Percentiles rank a stretch among this genome's conserved stretches.
Conservation (phyloP, 805 yeast genomes). For the Jamesozyma piceae region DNA sequence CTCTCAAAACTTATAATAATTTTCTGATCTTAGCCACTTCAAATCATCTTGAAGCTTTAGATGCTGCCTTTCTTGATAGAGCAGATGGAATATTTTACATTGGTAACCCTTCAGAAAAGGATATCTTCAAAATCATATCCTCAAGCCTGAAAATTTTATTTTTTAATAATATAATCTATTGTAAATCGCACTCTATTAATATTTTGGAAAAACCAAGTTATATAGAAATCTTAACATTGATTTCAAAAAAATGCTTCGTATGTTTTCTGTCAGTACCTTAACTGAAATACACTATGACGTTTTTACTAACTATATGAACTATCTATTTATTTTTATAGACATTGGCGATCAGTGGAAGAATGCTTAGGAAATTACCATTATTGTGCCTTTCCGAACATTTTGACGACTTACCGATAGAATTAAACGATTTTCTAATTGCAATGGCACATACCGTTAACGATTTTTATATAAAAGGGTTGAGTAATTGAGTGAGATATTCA, state of each 20-base stretch:
- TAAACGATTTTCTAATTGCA: slow-evolving; percentile 20
- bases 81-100: slow-evolving; percentile 33
- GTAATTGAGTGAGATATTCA: too few relatives aligned
- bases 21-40: slow-evolving; percentile 35
- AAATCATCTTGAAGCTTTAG: slow-evolving; percentile 32
- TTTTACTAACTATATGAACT: slow-evolving; percentile 7
- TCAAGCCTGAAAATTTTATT: slow-evolving; percentile 24
- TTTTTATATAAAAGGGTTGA: not conserved
- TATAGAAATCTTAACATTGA: slow-evolving; percentile 7
- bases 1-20: slow-evolving; percentile 30
- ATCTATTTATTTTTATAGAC: slow-evolving; percentile 8
- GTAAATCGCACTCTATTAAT: slow-evolving; percentile 1
- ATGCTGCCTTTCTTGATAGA: slow-evolving; percentile 38
- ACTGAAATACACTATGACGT: not conserved
- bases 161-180: slow-evolving; percentile 8
- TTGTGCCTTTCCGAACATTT: slow-evolving; percentile 24
- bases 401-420: slow-evolving; percentile 17
- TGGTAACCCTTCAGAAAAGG: slow-evolving; percentile 29
- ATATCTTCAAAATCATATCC: slow-evolving; percentile 26
- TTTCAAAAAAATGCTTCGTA: slow-evolving; percentile 22
- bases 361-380: slow-evolving; percentile 23
- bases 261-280: slow-evolving; percentile 8
- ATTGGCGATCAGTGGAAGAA: slow-evolving; percentile 25
- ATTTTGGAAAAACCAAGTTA: slow-evolving; percentile 6
- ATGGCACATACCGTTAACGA: slow-evolving; percentile 10